A percentile compares a stretch with the other conserved stretches of the same genome.
Conservation (phyloP, 768 basidiomycete genomes). For the Tulasnella sp. region DNA sequence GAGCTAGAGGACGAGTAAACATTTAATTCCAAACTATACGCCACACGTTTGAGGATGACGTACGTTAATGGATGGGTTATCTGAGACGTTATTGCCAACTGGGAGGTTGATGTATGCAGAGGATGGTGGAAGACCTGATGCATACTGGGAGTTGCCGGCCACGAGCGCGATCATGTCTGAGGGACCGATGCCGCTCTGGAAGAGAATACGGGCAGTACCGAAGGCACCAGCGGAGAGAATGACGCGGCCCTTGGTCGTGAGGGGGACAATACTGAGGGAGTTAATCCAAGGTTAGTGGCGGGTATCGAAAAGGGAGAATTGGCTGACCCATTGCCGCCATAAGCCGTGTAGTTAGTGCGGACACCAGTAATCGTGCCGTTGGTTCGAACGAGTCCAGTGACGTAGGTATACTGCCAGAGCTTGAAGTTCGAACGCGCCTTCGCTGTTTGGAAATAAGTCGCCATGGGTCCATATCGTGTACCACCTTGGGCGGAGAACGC, state of each 20-base stretch:
- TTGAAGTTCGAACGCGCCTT: slow-evolving; percentile 50
- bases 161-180: slow-evolving; percentile 54
- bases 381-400: slow-evolving; percentile 53
- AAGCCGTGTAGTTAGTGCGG: slow-evolving; percentile 54
- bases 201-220: slow-evolving; percentile 37
- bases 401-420: slow-evolving; percentile 48
- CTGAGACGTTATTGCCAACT: slow-evolving; percentile 51
- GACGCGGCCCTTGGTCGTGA: slow-evolving; percentile 56
- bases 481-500: slow-evolving; percentile 37
- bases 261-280: slow-evolving; percentile 43
- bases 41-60: slow-evolving; percentile 16
- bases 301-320: neutral
- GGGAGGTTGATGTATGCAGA: slow-evolving; percentile 56
- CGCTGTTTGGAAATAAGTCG: slow-evolving; percentile 59
- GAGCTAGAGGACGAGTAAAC: slow-evolving; percentile 32
- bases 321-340: slow-evolving; percentile 46
- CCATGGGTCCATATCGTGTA: slow-evolving; percentile 51
- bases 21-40: neutral
- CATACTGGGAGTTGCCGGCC: slow-evolving; percentile 45
- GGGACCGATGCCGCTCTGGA: slow-evolving; percentile 46
- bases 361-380: slow-evolving; percentile 56
- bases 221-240: slow-evolving; percentile 56
- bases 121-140: slow-evolving; percentile 47
- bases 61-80: slow-evolving; percentile 60
- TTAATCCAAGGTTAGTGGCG: neutral